phyloP scores from a whole-genome alignment of 805 yeast genomes.

The Lachancea lanzarotensis region DNA sequence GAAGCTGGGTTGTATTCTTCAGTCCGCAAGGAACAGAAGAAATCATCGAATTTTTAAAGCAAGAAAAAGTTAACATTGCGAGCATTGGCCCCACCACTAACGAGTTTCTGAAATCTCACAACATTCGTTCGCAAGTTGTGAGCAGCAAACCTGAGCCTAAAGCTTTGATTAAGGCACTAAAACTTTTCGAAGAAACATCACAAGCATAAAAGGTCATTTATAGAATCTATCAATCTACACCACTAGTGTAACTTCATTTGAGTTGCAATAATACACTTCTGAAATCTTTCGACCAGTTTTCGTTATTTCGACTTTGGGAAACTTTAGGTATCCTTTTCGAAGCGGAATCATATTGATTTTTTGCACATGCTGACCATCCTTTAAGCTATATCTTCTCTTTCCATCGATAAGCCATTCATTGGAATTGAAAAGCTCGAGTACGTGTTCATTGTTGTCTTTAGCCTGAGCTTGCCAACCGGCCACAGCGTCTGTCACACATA shows the following conservation, averaged over 20 bases:
- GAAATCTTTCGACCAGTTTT: conserved; percentile 32
- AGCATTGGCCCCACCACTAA: conserved; percentile 93
- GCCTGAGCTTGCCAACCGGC: conserved; percentile 16
- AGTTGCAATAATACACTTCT: conserved; percentile 59
- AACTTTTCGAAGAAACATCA: background rate
- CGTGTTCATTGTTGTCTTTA: conserved; percentile 25
- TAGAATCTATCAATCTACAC: conserved; percentile 32
- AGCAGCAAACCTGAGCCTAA: conserved; percentile 68
- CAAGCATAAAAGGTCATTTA: background rate
- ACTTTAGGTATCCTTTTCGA: conserved; percentile 60
- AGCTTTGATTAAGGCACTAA: conserved; percentile 40
- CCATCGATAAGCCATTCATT: conserved; percentile 85
- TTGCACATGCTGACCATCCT: conserved; percentile 28
- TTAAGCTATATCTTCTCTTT: conserved; percentile 46
- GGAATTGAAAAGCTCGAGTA: conserved; percentile 43
- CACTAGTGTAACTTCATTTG: conserved; percentile 60
- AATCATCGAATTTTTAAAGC: conserved; percentile 45
- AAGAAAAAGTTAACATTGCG: conserved; percentile 37
- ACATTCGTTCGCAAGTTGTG: conserved; percentile 53
- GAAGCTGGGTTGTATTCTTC: conserved; percentile 74
- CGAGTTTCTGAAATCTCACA: conserved; percentile 45
- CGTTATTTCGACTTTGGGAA: conserved; percentile 56
- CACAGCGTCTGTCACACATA: conserved; percentile 17
- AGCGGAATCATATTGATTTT: conserved; percentile 61
- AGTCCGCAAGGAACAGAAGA: conserved; percentile 82